Percentiles rank a stretch among this genome's conserved stretches.
Conservation (phyloP, 805 yeast species). For the Teunomyces gatunensis region DNA sequence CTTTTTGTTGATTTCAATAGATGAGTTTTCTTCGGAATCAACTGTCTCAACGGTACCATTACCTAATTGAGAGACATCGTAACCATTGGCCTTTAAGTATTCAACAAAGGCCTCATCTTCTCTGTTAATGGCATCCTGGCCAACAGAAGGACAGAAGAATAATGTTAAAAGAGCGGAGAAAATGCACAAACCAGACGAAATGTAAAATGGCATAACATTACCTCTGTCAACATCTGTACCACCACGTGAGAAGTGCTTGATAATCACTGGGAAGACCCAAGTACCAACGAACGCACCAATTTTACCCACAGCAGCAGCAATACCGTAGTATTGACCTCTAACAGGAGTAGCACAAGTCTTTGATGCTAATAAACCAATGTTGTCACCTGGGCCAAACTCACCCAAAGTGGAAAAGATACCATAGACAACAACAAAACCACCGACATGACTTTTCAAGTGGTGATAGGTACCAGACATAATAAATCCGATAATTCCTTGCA, state of each 20-base stretch:
- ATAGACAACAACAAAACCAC: slow-evolving; percentile 77
- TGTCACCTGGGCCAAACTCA: slow-evolving; percentile 94
- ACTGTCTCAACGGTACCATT: slow-evolving; percentile 9
- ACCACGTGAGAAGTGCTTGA: slow-evolving; percentile 45
- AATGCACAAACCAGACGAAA: slow-evolving; percentile 73
- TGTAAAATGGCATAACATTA: slow-evolving; percentile 74
- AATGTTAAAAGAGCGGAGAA: slow-evolving; percentile 68
- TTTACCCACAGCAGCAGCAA: slow-evolving; percentile 90
- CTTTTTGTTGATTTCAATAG: slow-evolving; percentile 1
- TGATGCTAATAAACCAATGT: slow-evolving; percentile 82
- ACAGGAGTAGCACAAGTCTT: slow-evolving; percentile 84
- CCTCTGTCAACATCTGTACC: slow-evolving; percentile 55
- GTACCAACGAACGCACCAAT: slow-evolving; percentile 92
- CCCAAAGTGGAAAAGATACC: slow-evolving; percentile 88
- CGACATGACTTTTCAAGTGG: slow-evolving; percentile 57
- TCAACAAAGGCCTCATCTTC: slow-evolving; percentile 74
- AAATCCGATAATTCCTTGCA: slow-evolving; percentile 79
- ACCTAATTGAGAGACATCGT: slow-evolving; percentile 63
- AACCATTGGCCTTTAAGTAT: slow-evolving; percentile 67
- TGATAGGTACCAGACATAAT: slow-evolving; percentile 75
- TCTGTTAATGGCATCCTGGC: slow-evolving; percentile 74
- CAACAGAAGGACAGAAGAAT: slow-evolving; percentile 74
- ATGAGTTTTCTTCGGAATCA: slow-evolving; percentile 2
- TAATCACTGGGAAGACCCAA: slow-evolving; percentile 81
- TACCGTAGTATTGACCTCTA: slow-evolving; percentile 87